Conservation (phyloP, 352 stramenopile genomes). For the Thraustochytrium sp. region DNA sequence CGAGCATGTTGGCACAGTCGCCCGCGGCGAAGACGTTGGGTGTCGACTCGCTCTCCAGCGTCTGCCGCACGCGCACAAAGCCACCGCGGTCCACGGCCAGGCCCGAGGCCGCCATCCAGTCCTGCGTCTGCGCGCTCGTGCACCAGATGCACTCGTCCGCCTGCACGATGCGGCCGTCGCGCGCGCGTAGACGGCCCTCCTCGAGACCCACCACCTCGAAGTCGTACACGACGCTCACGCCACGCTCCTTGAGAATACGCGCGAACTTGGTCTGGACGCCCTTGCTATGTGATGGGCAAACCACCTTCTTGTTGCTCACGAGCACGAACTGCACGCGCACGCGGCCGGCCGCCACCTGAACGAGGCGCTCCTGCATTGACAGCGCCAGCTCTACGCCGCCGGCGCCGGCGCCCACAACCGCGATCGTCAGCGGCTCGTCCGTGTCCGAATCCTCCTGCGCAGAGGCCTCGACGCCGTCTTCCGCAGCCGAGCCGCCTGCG, state of each 20-base stretch:
- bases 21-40: conserved; percentile 58
- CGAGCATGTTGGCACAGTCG: conserved; percentile 56
- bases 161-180: conserved; percentile 16
- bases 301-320: conserved; percentile 47
- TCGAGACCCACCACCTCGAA: conserved; percentile 48
- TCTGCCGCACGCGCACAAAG: conserved; percentile 47
- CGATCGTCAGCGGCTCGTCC: conserved; percentile 45
- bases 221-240: conserved; percentile 51
- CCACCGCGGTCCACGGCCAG: conserved; percentile 43
- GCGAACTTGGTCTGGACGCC: conserved; percentile 53
- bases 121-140: conserved; percentile 52
- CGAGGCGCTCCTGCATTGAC: conserved; percentile 54
- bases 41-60: conserved; percentile 38
- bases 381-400: conserved; percentile 60
- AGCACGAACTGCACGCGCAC: conserved; percentile 48
- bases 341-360: neutral
- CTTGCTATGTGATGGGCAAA: conserved; percentile 53
- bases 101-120: conserved; percentile 50
- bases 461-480: no score
- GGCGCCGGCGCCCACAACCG: conserved; percentile 60
- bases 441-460: neutral
- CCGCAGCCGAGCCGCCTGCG: no score
- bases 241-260: conserved; percentile 53
- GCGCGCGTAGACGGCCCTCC: neutral
- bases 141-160: conserved; percentile 62